A percentile compares a stretch with the other conserved stretches of the same genome.
Evolutionary conservation across 73 alveolate genomes (phyloP).

Genomic region (Paramecium bursaria): DNA sequence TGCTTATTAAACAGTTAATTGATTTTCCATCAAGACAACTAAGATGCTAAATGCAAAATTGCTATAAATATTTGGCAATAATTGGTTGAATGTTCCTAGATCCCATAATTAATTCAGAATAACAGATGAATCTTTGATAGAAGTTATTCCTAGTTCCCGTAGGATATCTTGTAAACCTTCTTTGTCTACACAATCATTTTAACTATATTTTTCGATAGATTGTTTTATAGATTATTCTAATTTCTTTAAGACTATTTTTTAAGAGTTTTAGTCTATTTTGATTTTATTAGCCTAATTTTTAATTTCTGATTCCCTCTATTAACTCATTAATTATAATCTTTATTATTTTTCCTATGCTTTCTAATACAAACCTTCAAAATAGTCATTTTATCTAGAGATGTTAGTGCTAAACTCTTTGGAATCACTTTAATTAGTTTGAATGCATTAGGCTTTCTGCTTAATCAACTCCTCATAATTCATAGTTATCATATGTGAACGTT

Average conservation of each 20-base stretch:
- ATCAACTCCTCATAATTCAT: no score
- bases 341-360: background rate
- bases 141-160: conserved; percentile 7
- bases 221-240: conserved; percentile 17
- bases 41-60: conserved; percentile 25
- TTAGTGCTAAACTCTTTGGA: no score
- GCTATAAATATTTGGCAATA: background rate
- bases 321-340: background rate
- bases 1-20: background rate
- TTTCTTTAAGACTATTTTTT: conserved; percentile 45
- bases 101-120: conserved; percentile 2
- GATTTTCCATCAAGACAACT: conserved; percentile 19
- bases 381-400: background rate
- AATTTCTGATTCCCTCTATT: conserved; percentile 17
- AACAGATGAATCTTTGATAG: conserved; percentile 8
- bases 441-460: no score
- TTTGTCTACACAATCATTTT: conserved; percentile 3
- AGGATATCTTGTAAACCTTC: background rate
- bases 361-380: no score
- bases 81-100: conserved; percentile 2
- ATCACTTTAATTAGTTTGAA: no score
- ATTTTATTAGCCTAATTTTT: conserved; percentile 46
- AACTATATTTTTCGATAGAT: background rate
- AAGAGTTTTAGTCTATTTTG: conserved; percentile 33
- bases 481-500: no score